Evolutionary conservation across 495 filamentous ascomycete genomes (phyloP).

Genomic region (Evansstolkia leycettana): DNA sequence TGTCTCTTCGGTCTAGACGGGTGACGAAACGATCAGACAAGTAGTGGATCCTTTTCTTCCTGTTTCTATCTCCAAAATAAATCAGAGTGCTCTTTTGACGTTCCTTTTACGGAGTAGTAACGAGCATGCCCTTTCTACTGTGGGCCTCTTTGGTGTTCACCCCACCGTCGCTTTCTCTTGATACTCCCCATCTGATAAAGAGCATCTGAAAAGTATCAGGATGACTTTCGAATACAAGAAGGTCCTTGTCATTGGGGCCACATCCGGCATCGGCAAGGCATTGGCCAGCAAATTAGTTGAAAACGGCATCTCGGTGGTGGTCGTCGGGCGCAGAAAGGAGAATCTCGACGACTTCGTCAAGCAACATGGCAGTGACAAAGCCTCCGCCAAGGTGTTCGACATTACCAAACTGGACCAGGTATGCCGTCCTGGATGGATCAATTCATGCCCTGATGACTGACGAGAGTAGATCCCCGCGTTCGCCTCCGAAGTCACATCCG

Average conservation of each 20-base stretch:
- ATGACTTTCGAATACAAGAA: slow-evolving; percentile 42
- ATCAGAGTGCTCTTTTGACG: no score
- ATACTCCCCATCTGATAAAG: no score
- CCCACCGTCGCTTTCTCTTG: no score
- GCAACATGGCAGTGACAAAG: slow-evolving; percentile 45
- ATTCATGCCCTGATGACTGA: slow-evolving; percentile 23
- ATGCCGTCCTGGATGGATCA: slow-evolving; percentile 21
- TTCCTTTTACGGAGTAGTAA: no score
- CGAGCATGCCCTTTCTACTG: no score
- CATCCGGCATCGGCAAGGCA: slow-evolving; percentile 56
- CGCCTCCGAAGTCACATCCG: slow-evolving; percentile 29
- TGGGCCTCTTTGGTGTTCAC: no score
- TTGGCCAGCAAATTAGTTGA: slow-evolving; percentile 51
- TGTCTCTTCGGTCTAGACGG: no score
- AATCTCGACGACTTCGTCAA: slow-evolving; percentile 49
- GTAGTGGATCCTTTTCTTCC: no score
- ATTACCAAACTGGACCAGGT: slow-evolving; percentile 50
- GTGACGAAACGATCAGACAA: no score
- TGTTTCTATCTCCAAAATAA: no score
- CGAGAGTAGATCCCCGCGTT: slow-evolving; percentile 14
- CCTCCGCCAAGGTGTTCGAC: slow-evolving; percentile 43
- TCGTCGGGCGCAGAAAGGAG: slow-evolving; percentile 53
- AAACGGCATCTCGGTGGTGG: slow-evolving; percentile 47
- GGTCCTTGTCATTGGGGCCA: slow-evolving; percentile 60
- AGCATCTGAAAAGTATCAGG: no score